A percentile compares a stretch with the other conserved stretches of the same genome.
phyloP scores from a whole-genome alignment of 176 grass and related monocot genomes.

The Musa acuminata region DNA sequence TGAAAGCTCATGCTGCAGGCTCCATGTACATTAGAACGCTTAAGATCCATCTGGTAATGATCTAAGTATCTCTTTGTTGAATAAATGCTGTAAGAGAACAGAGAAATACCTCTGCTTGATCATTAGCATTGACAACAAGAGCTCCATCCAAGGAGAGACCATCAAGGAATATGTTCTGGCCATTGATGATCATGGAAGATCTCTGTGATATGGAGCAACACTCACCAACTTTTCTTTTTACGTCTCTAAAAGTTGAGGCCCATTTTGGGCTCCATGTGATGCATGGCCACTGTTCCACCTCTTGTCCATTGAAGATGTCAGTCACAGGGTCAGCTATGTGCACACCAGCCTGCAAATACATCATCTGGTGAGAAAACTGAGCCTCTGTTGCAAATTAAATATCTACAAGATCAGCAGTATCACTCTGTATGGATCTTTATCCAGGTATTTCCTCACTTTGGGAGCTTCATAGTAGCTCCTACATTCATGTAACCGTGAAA shows the following conservation, averaged over 20 bases:
- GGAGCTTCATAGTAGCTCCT: background rate
- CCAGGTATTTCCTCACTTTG: background rate
- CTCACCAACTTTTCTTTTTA: conserved; percentile 41
- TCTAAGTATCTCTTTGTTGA: background rate
- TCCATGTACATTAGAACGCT: background rate
- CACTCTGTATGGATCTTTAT: background rate
- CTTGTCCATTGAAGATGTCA: conserved; percentile 76
- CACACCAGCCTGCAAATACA: conserved; percentile 46
- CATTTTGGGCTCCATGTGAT: conserved; percentile 79
- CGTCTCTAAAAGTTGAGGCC: conserved; percentile 55
- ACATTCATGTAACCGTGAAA: too few relatives aligned
- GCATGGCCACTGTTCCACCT: conserved; percentile 84
- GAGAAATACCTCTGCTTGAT: conserved; percentile 67
- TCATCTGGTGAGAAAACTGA: background rate
- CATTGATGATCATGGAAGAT: conserved; percentile 62
- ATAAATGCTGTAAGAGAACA: background rate
- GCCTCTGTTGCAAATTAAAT: background rate
- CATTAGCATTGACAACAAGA: conserved; percentile 45
- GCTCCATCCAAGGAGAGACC: conserved; percentile 60
- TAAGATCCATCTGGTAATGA: background rate
- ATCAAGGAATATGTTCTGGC: conserved; percentile 43
- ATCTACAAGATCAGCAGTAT: background rate
- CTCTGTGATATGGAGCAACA: conserved; percentile 47
- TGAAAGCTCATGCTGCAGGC: background rate
- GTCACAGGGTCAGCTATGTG: conserved; percentile 56